Base-by-base conservation (phyloP, 495 filamentous ascomycete species). In the Penicillium arizonense region DNA sequence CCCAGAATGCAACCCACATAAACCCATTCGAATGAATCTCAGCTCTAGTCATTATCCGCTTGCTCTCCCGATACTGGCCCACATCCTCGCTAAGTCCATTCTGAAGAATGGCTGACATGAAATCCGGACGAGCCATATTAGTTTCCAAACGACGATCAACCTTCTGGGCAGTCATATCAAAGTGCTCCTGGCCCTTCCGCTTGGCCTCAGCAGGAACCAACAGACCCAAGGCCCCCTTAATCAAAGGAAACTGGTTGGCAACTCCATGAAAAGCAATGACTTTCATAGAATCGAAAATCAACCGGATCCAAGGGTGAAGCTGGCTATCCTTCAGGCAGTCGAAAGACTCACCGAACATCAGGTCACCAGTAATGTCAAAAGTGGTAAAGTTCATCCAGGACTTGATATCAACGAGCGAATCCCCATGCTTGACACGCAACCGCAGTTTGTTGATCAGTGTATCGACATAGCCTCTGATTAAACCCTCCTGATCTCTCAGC, bases 311-410 rank as follows among this genome's bases (percentile, higher is more conserved):
- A 7, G 75, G 73, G 41, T 82, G 79, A 9, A 70, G 61, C 23
- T 63, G 59, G 18, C 60, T 65, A 9, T 64, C 61, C 10, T 77
- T 65, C 7, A 82, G 63, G 24, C 75, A 75, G 20, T 69, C 59
- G 45, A 83, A 81, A 0, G 77, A 73, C 49, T 81, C 74, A 1
- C 79, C 75, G 33, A 82, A 79, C 20, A 74, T 67, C 5, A 81
- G 53, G 39, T 80, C 72, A 7, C 71, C 71, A 1, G 73, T 72
- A 30, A 81, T 67, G 44, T 82, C 80, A 41, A 82, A 82, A 1
- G 69, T 74, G 10, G 65, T 67, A 40, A 59, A 75, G 35, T 72
- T 65, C 55, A 72, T 58, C 63, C 64, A 69, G 3, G 57, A 41
- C 14, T 47, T 58, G 35, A 71, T 56, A 50, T 68, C 58, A 23